These are phyloP conservation scores for Entophlyctis helioformis DNA, from an alignment of 192 early-diverging fungal species.

Conservation along the genomic window DNA sequence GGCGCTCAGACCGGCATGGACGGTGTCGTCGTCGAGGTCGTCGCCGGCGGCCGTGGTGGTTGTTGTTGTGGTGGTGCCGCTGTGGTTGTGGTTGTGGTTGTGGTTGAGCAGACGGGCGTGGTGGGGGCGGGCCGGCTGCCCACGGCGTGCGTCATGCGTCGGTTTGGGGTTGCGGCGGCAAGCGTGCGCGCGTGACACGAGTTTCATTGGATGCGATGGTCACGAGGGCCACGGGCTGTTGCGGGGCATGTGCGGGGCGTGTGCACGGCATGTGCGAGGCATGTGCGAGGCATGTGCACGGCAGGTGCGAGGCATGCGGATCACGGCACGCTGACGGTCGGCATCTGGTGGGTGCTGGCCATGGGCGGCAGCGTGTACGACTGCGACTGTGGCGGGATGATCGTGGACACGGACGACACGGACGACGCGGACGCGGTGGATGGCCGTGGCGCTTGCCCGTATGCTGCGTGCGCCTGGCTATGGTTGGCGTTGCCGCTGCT, in stretches of 20 bases:
- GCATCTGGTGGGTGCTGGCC: no score
- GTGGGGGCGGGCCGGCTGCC: not conserved
- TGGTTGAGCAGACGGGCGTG: not conserved
- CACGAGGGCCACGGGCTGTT: no score
- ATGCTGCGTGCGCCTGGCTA: conserved; percentile 7
- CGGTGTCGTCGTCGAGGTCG: no score
- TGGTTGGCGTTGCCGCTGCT: no score
- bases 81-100: no score
- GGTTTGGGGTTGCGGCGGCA: not conserved
- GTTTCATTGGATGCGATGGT: no score
- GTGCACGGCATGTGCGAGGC: no score
- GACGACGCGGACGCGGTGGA: not conserved
- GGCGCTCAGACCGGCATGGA: no score
- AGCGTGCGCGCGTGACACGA: not conserved
- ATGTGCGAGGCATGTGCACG: no score
- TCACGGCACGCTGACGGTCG: no score
- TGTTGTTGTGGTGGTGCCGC: not conserved
- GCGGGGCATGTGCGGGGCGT: not conserved
- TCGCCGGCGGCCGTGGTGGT: not conserved
- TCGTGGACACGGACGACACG: not conserved
- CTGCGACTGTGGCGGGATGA: no score
- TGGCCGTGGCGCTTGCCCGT: not conserved
- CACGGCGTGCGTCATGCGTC: not conserved
- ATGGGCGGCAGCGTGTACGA: no score
- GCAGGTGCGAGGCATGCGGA: not conserved